Evolutionary conservation across 257 asterid species (phyloP), one percentile per base, ranked within the genome.

Genomic region (Solanum peruvianum): DNA sequence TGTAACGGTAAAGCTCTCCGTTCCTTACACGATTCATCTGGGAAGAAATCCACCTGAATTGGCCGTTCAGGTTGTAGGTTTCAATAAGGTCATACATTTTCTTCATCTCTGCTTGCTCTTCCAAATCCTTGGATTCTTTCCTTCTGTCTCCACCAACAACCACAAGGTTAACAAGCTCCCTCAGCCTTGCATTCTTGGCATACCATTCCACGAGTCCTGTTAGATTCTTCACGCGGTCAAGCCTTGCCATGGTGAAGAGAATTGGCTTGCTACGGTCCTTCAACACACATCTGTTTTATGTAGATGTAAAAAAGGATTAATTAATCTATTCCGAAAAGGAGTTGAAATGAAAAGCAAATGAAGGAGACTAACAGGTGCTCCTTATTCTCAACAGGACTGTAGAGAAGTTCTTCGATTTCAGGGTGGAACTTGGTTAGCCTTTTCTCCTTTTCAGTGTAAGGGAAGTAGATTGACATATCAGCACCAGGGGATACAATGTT

Each of bases 401-500:
- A 87, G 9, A 87, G 89, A 7, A 87, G 86, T 82, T 87, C 89
- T 56, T 87, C 89, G n/a, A 87, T 87, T 31, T 67, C 70, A 9
- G 83, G 83, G 64, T 87, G 89, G 86, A 87, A 82, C 4, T 66
- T 62, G 44, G 83, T 87, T 15, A 81, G 89, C 72, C 89, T 87
- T 72, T 66, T 86, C 45, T 77, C 88, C 78, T 77, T 86, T 62
- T 86, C 88, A 6, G 88, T 86, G 88, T 75, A 77, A 41, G 88
- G 80, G 88, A 58, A 86, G 78, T 86, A 86, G 77, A 86, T 76
- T 39, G 88, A 77, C 85, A 77, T 86, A 86, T 86, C 88, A 27
- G 88, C 88, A 18, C 88, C 88, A n/a, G 88, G 88, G 16, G 88
- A 78, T 16, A 86, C 88, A 42, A 86, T 86, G 69, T 86, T 86